phyloP scores from a whole-genome alignment of 2,329 filamentous ascomycete species.

The Fusarium verrucosum region DNA sequence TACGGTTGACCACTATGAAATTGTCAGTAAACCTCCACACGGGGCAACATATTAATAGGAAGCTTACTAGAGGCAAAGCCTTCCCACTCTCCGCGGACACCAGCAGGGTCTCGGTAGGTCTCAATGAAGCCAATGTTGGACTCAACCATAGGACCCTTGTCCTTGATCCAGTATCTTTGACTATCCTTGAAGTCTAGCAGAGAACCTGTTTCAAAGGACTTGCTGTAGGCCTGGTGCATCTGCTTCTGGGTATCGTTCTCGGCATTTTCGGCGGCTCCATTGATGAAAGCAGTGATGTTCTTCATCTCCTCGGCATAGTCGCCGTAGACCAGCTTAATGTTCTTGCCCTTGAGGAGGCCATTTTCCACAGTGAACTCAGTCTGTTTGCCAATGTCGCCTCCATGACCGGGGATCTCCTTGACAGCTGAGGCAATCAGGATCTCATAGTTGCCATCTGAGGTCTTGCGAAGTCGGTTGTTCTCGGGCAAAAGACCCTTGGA shows the following conservation, averaged over 20 bases:
- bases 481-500: slow-evolving; percentile 76
- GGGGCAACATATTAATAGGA: neutral
- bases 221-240: slow-evolving; percentile 78
- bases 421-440: slow-evolving; percentile 77
- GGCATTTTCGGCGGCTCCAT: slow-evolving; percentile 72
- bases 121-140: slow-evolving; percentile 86
- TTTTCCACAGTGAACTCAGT: slow-evolving; percentile 68
- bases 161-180: slow-evolving; percentile 83
- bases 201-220: slow-evolving; percentile 78
- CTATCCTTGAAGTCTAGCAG: slow-evolving; percentile 82
- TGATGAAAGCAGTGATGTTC: slow-evolving; percentile 71
- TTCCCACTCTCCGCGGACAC: slow-evolving; percentile 85
- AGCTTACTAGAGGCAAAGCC: slow-evolving; percentile 74
- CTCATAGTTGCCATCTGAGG: slow-evolving; percentile 70
- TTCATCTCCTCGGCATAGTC: slow-evolving; percentile 79
- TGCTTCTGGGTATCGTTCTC: slow-evolving; percentile 78
- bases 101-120: slow-evolving; percentile 84
- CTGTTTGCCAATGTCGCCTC: slow-evolving; percentile 75
- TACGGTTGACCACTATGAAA: slow-evolving; percentile 72
- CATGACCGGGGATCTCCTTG: slow-evolving; percentile 65
- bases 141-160: slow-evolving; percentile 83
- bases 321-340: slow-evolving; percentile 76
- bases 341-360: slow-evolving; percentile 71
- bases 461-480: slow-evolving; percentile 80
- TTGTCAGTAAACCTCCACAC: slow-evolving; percentile 31